Evolutionary conservation across 257 asterid species (phyloP), one percentile per base, ranked within the genome.

Genomic region (Scutellaria minor): DNA sequence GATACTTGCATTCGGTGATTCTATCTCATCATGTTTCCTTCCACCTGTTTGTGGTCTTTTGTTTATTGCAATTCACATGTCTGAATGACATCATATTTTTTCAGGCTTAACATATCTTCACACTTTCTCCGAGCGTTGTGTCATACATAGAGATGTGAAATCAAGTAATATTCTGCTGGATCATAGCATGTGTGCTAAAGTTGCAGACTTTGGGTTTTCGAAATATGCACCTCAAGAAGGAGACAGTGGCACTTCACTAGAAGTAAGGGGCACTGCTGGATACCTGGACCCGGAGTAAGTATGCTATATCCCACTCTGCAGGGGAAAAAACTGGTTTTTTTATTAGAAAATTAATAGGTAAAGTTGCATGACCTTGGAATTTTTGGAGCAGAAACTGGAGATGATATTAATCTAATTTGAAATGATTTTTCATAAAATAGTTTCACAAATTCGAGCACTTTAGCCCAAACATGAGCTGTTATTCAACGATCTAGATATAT

Each of bases 181-280:
- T 69, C 92, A 92, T 31, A 89, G 96, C 85, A 92, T 92, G 97
- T 77, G 87, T 51, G 96, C 97, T 50, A 92, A 89, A 82, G 96
- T 92, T 74, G 93, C 96, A 22, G 97, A 92, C 66, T 92, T 92
- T 24, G 97, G 86, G 70, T 79, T 92, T 76, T 92, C 97, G 53
- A 92, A 92, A 79, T 92, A 92, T 69, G 96, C 96, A 73, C 88
- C 97, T 48, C 97, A 92, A 72, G 96, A 92, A 81, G 97, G 93
- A 66, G 97, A 92, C 58, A 92, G 96, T 55, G 86, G 83, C 65
- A 87, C 96, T 68, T 89, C 96, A 63, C 84, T 82, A 61, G 96
- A 90, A 90, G 93, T 90, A 70, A 69, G 86, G 78, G 86, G 94
- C 2, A 89, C 97, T 12, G 97, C 96, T n/a, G 97, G 97, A 68